These are phyloP conservation scores for Zygosaccharomyces rouxii DNA, from an alignment of 805 yeast genomes.

Conservation along the genomic window DNA sequence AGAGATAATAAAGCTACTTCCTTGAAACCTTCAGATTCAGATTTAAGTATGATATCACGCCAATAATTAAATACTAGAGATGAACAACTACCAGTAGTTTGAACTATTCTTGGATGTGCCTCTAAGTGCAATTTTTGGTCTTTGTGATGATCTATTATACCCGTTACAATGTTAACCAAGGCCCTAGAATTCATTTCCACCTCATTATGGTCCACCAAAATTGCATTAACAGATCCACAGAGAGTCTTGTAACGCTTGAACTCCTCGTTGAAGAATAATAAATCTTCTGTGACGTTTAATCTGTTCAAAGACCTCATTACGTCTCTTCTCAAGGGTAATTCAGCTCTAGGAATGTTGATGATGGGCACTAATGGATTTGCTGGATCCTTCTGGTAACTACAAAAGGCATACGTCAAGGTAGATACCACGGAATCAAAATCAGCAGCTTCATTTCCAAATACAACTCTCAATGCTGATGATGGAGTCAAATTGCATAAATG, in stretches of 20 bases:
- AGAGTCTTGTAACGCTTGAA: constrained; percentile 30
- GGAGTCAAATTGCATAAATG: constrained; percentile 5
- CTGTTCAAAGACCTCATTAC: constrained; percentile 49
- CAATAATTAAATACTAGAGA: constrained; percentile 67
- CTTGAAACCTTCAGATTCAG: constrained; percentile 14
- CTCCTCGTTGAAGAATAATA: constrained; percentile 68
- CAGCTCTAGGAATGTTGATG: constrained; percentile 64
- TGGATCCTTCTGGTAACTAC: constrained; percentile 26
- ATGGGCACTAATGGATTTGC: constrained; percentile 54
- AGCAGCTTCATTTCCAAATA: constrained; percentile 75
- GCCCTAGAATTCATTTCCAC: constrained; percentile 47
- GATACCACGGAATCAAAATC: constrained; percentile 84
- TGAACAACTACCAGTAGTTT: constrained; percentile 72
- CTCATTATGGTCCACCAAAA: constrained; percentile 80
- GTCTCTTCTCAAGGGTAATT: constrained; percentile 68
- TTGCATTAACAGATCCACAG: constrained; percentile 38
- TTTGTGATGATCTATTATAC: constrained; percentile 84
- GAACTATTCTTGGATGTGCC: constrained; percentile 59
- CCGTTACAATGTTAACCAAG: constrained; percentile 40
- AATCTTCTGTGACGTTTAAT: constrained; percentile 44
- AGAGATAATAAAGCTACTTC: constrained; percentile 47
- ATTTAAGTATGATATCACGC: constrained; percentile 25
- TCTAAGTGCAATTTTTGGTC: constrained; percentile 52
- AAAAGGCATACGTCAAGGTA: constrained; percentile 67
- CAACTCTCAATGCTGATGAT: constrained; percentile 14